phyloP scores from a whole-genome alignment of 2,329 filamentous ascomycete genomes.

The Trichoderma citrinoviride region DNA sequence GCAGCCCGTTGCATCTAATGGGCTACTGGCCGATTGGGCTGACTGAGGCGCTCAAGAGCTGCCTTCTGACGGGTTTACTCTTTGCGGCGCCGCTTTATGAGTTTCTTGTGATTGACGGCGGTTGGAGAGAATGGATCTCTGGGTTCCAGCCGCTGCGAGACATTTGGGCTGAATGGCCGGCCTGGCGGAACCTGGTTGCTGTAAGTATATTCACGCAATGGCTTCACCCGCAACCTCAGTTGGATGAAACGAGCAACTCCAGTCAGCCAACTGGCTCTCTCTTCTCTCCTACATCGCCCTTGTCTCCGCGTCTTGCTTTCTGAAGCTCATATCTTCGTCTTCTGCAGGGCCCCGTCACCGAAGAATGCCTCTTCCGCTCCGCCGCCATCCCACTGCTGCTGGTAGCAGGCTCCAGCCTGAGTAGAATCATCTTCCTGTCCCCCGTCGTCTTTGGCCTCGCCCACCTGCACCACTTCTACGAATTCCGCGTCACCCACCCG shows the following conservation, averaged over 20 bases:
- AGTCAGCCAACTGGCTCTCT: not conserved
- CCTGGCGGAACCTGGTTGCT: slow-evolving; percentile 82
- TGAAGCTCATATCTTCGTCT: not conserved
- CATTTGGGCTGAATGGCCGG: slow-evolving; percentile 69
- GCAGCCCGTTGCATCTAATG: slow-evolving; percentile 60
- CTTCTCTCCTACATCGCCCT: too few relatives aligned
- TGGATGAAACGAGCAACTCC: not conserved
- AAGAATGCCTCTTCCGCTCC: slow-evolving; percentile 91
- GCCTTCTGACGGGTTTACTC: slow-evolving; percentile 73
- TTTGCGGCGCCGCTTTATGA: slow-evolving; percentile 87
- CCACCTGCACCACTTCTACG: slow-evolving; percentile 94
- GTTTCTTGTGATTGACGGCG: slow-evolving; percentile 67
- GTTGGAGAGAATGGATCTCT: slow-evolving; percentile 62
- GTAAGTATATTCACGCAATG: slow-evolving; percentile 49
- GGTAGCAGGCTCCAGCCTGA: slow-evolving; percentile 58
- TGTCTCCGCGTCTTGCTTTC: not conserved
- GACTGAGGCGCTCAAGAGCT: slow-evolving; percentile 58
- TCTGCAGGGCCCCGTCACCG: slow-evolving; percentile 74
- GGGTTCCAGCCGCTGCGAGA: slow-evolving; percentile 53
- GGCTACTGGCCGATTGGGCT: slow-evolving; percentile 77
- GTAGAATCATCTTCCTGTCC: slow-evolving; percentile 71
- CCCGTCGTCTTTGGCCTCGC: slow-evolving; percentile 90
- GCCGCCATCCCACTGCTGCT: slow-evolving; percentile 81
- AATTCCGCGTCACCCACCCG: slow-evolving; percentile 81
- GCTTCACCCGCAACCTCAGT: not conserved